phyloP scores from a whole-genome alignment of 2,329 filamentous ascomycete genomes.

The Fusarium redolens region DNA sequence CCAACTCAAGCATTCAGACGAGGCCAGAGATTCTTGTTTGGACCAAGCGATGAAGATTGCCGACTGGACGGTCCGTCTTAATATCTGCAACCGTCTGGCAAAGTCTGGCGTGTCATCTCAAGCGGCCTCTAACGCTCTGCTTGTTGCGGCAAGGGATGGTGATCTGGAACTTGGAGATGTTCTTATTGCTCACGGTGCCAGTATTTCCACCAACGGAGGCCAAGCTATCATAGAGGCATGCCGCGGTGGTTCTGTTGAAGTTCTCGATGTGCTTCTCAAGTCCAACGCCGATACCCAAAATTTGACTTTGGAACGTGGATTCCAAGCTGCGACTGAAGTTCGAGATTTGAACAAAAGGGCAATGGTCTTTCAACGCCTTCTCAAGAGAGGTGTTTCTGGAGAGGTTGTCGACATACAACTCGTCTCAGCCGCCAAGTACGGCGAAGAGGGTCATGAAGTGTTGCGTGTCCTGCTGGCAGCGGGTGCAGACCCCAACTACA shows the following conservation, averaged over 20 bases:
- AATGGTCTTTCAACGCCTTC: conserved; percentile 62
- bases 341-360: conserved; percentile 61
- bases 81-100: conserved; percentile 59
- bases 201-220: conserved; percentile 61
- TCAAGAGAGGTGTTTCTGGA: conserved; percentile 62
- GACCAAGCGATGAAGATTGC: conserved; percentile 56
- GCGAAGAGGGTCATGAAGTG: conserved; percentile 60
- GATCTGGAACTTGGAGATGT: conserved; percentile 63
- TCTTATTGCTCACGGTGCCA: conserved; percentile 64
- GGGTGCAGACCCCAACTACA: conserved; percentile 67
- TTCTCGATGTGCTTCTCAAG: conserved; percentile 62
- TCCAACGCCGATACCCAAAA: conserved; percentile 54
- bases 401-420: conserved; percentile 65
- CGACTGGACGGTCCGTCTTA: conserved; percentile 54
- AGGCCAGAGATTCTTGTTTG: conserved; percentile 56
- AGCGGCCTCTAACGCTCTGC: conserved; percentile 61
- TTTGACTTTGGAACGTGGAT: conserved; percentile 60
- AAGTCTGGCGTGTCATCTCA: conserved; percentile 58
- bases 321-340: conserved; percentile 66
- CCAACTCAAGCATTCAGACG: conserved; percentile 49
- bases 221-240: conserved; percentile 67
- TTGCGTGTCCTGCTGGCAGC: conserved; percentile 62
- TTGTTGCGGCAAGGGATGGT: conserved; percentile 63
- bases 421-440: conserved; percentile 63
- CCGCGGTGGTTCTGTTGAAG: conserved; percentile 60